Conservation (phyloP, 78 protist species). For the Anaeramoeba ignava region DNA sequence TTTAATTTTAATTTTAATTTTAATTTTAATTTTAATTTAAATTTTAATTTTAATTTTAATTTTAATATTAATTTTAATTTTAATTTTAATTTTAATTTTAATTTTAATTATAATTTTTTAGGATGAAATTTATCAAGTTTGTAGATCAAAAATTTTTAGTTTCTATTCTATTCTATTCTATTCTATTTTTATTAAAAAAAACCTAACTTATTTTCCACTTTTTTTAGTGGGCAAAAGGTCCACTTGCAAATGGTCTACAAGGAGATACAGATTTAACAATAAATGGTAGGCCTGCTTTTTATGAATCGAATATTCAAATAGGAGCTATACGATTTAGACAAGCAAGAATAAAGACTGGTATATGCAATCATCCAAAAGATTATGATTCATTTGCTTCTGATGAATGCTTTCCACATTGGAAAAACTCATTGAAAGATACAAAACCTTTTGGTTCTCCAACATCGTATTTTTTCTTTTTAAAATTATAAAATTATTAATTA, state of each 20-base stretch:
- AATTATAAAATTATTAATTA: too few relatives aligned
- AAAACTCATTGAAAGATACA: background rate
- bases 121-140: too few relatives aligned
- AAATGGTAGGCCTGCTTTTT: background rate
- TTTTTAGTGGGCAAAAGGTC: background rate
- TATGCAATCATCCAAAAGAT: background rate
- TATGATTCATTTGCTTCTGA: background rate
- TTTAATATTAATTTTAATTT: too few relatives aligned
- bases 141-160: background rate
- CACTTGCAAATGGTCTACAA: background rate
- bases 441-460: background rate
- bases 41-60: too few relatives aligned
- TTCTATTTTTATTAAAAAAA: background rate
- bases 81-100: too few relatives aligned
- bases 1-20: too few relatives aligned
- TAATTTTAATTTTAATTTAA: too few relatives aligned
- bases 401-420: background rate
- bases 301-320: background rate
- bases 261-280: background rate
- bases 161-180: background rate
- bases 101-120: too few relatives aligned
- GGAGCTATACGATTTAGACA: background rate
- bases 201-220: background rate
- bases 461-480: too few relatives aligned
- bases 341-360: background rate